phyloP scores from a whole-genome alignment of 768 basidiomycete genomes.

The Leccinum uliginosum region DNA sequence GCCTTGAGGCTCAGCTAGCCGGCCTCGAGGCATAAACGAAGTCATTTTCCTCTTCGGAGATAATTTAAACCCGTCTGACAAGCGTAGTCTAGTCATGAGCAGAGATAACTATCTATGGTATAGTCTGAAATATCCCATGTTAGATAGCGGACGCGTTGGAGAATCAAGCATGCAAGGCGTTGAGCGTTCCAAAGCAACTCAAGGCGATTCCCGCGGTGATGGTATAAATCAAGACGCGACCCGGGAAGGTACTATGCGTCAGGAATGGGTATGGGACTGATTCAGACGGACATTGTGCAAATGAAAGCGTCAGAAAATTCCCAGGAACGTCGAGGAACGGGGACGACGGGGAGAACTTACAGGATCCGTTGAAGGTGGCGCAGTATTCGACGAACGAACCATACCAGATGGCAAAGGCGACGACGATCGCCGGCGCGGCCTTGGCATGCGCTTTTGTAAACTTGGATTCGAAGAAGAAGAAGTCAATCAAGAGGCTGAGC shows the following conservation, averaged over 20 bases:
- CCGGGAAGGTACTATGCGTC: slow-evolving; percentile 48
- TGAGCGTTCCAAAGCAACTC: slow-evolving; percentile 54
- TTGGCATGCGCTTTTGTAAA: slow-evolving; percentile 33
- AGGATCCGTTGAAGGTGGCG: slow-evolving; percentile 53
- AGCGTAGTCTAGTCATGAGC: background rate
- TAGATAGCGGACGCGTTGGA: background rate
- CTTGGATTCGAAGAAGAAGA: slow-evolving; percentile 59
- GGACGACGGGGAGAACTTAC: slow-evolving; percentile 38
- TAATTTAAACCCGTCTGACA: background rate
- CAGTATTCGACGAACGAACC: slow-evolving; percentile 64
- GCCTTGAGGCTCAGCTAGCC: background rate
- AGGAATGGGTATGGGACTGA: slow-evolving; percentile 85
- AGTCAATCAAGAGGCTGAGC: slow-evolving; percentile 56
- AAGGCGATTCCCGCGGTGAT: slow-evolving; percentile 49
- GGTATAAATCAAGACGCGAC: slow-evolving; percentile 58
- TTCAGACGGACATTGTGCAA: background rate
- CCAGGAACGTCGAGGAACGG: background rate
- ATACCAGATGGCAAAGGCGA: slow-evolving; percentile 45
- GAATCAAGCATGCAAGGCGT: slow-evolving; percentile 46
- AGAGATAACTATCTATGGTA: background rate
- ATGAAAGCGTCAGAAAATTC: slow-evolving; percentile 1
- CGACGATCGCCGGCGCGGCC: slow-evolving; percentile 12
- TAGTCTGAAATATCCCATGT: background rate
- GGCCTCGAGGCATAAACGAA: background rate
- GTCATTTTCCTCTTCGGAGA: background rate